Evolutionary conservation across 1,139 yeast genomes (phyloP).

Genomic region (Pichiaceae sp.): DNA sequence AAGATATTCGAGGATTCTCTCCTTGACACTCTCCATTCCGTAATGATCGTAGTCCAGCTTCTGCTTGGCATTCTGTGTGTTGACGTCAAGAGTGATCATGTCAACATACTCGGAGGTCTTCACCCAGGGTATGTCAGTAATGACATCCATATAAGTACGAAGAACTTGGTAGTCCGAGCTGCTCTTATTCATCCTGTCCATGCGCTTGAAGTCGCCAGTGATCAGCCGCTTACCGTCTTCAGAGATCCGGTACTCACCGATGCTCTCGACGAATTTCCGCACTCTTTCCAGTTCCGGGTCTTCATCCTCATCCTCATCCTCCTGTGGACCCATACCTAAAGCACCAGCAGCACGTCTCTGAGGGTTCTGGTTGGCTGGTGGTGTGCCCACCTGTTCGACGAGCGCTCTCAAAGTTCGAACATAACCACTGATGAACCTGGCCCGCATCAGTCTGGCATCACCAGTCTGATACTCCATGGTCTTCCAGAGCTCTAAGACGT

Average conservation of each 20-base stretch:
- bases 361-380: not conserved
- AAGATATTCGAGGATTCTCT: conserved; percentile 70
- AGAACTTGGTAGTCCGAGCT: conserved; percentile 72
- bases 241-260: conserved; percentile 27
- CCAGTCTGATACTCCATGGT: conserved; percentile 28
- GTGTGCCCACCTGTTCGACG: conserved; percentile 27
- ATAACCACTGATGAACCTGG: conserved; percentile 48
- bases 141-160: conserved; percentile 61
- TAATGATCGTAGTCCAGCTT: conserved; percentile 75
- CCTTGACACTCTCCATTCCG: conserved; percentile 77
- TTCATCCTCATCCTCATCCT: conserved; percentile 37
- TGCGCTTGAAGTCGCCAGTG: conserved; percentile 54
- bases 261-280: conserved; percentile 35
- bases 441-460: conserved; percentile 17
- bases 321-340: not conserved
- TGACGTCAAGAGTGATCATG: conserved; percentile 27
- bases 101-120: conserved; percentile 12
- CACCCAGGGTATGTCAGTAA: conserved; percentile 63
- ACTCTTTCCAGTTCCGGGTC: conserved; percentile 37
- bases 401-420: conserved; percentile 47
- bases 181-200: conserved; percentile 54
- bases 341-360: not conserved
- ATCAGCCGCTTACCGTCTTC: conserved; percentile 51
- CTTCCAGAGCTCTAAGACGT: conserved; percentile 44
- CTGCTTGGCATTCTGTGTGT: conserved; percentile 45